phyloP scores from a whole-genome alignment of 495 filamentous ascomycete genomes.

The Durotheca rogersii region DNA sequence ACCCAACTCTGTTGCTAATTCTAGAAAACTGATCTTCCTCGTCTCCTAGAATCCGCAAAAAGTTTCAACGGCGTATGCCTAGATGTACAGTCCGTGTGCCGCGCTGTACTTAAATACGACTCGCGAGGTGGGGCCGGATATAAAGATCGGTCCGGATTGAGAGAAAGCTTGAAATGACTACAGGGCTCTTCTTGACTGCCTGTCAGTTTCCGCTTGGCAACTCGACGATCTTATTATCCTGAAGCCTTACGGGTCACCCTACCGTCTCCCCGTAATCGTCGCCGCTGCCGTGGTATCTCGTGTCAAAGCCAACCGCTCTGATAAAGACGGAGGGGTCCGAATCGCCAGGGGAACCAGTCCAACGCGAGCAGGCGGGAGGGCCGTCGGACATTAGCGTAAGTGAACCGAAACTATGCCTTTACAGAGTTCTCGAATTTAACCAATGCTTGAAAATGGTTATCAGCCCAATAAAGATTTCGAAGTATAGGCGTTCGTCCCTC shows the following conservation, averaged over 20 bases:
- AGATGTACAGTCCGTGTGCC: no score
- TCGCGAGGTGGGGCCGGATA: no score
- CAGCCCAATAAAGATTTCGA: constrained; percentile 32
- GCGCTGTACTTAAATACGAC: no score
- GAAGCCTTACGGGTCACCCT: constrained; percentile 10
- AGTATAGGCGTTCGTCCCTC: constrained; percentile 35
- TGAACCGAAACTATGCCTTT: constrained; percentile 10
- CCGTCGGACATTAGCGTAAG: constrained; percentile 41
- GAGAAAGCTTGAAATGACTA: constrained; percentile 3
- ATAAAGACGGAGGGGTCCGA: constrained; percentile 16
- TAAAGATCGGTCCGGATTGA: background rate
- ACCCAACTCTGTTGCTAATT: no score
- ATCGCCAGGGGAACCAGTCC: constrained; percentile 10
- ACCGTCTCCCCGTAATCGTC: no score
- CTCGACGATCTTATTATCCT: constrained; percentile 12
- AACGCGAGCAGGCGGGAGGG: constrained; percentile 41
- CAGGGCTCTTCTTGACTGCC: constrained; percentile 12
- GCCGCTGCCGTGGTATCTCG: background rate
- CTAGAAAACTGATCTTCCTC: constrained; percentile 4
- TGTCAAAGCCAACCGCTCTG: background rate
- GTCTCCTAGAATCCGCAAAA: constrained; percentile 5
- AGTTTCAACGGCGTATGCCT: no score
- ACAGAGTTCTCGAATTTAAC: background rate
- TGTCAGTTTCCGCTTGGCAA: constrained; percentile 17
- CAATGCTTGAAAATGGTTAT: constrained; percentile 5